Evolutionary conservation across 148 eudicot genomes (phyloP), one percentile per base, ranked within the genome.

Genomic region (Arctostaphylos glauca): DNA sequence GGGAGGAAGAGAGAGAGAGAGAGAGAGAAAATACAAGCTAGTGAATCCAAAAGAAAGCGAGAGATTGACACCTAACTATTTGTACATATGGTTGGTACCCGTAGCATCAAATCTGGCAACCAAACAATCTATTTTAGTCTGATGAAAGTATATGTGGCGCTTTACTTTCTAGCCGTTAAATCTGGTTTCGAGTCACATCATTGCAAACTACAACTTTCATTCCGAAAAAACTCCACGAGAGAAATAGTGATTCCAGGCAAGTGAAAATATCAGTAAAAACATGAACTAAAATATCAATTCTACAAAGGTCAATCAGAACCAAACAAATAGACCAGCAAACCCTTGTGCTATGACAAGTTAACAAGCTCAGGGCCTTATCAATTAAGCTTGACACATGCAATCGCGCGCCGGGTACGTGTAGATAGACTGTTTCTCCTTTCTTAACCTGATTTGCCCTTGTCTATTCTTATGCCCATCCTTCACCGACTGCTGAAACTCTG

Each of bases 341-440:
- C 78, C 56, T 74, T 5, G 47, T 44, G 7, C 31, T 23, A 47
- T 47, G 52, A n/a, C 6, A 74, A 47, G 53, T 47, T 1, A 19
- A 70, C 47, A 70, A 70, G 48, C 49, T 18, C 10, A 49, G 48
- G 77, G 4, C 48, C 55, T 48, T 74, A n/a, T 6, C 1, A 15
- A 31, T 66, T 87, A 91, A 76, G 89, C 90, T 82, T 82, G 85
- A 86, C 99, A 96, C 99, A 94, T 96, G 89, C 99, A 96, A 87
- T 96, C 98, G 43, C 95, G 97, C 68, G 92, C 88, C 6, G 99
- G 99, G 50, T 96, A 96, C 3, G 99, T 96, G 83, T 94, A 96
- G 73, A 96, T 93, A 2, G 99, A 96, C 78, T 96, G 98, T 14
- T 83, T 77, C 59, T 86, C 85, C 58, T 84, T 90, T 31, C 92